Conservation (phyloP, 2,329 filamentous ascomycete genomes). For the Scleromitrula shiraiana region DNA sequence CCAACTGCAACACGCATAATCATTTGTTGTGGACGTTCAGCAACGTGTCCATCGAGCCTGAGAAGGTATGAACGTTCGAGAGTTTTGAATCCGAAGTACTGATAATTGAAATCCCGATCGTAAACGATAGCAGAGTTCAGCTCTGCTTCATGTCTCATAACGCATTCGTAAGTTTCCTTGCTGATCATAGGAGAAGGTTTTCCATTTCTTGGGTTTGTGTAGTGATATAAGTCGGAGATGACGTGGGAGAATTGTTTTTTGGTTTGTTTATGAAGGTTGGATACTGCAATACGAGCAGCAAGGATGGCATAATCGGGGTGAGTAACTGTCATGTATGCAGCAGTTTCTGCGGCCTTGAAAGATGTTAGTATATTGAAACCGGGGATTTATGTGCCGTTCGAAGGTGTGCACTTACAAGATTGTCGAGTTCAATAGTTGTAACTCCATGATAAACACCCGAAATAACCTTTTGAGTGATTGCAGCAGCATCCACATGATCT, state of each 20-base stretch:
- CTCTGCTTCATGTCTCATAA: slow-evolving; percentile 95
- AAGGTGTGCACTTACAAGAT: slow-evolving; percentile 63
- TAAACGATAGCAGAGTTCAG: slow-evolving; percentile 98
- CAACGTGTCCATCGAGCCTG: slow-evolving; percentile 90
- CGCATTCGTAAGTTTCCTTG: slow-evolving; percentile 77
- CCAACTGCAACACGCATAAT: slow-evolving; percentile 98
- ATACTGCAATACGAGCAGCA: slow-evolving; percentile 94
- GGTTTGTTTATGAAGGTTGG: slow-evolving; percentile 99
- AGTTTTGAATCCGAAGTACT: slow-evolving; percentile 99
- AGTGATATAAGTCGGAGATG: slow-evolving; percentile 86
- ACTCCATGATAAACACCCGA: slow-evolving; percentile 98
- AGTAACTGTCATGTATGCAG: slow-evolving; percentile 99
- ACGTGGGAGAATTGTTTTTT: slow-evolving; percentile 99
- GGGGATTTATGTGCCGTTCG: slow-evolving; percentile 11
- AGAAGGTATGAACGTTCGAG: slow-evolving; percentile 95
- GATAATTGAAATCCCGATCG: slow-evolving; percentile 99
- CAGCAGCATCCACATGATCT: slow-evolving; percentile 92
- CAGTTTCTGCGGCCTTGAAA: slow-evolving; percentile 85
- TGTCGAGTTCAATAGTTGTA: slow-evolving; percentile 91
- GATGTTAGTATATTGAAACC: slow-evolving; percentile 15
- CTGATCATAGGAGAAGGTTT: slow-evolving; percentile 90
- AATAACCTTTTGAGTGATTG: slow-evolving; percentile 99
- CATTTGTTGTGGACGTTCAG: slow-evolving; percentile 97
- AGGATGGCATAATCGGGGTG: slow-evolving; percentile 99
- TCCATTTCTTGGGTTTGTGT: slow-evolving; percentile 88